Evolutionary conservation across 208 protist species (phyloP).

Genomic region (Angomonas deanei): DNA sequence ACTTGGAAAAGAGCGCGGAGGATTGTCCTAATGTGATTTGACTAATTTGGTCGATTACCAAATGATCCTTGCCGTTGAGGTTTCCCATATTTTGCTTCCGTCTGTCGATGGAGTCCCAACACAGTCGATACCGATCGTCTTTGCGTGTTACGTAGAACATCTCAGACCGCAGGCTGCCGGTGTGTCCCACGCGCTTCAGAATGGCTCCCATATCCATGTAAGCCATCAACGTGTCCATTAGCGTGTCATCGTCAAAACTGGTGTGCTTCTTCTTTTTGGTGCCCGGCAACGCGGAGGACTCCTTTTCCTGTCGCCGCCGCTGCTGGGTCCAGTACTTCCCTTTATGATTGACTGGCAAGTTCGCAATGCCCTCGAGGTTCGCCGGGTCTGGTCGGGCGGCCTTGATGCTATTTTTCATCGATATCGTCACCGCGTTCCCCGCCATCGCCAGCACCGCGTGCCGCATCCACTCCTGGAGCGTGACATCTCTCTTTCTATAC

Average conservation of each 20-base stretch:
- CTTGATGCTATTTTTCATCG: conserved; percentile 9
- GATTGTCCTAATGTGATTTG: conserved; percentile 51
- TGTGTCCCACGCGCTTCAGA: conserved; percentile 31
- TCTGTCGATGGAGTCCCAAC: conserved; percentile 32
- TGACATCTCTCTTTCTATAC: background rate
- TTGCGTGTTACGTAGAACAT: conserved; percentile 47
- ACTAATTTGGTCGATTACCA: conserved; percentile 38
- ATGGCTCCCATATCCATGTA: conserved; percentile 70
- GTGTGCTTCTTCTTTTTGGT: conserved; percentile 8
- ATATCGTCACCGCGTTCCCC: conserved; percentile 45
- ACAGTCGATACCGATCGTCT: conserved; percentile 25
- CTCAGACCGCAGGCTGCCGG: conserved; percentile 32
- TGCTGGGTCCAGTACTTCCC: conserved; percentile 32
- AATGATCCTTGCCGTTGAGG: conserved; percentile 18
- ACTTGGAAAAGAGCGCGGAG: conserved; percentile 21
- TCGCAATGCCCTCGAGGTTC: conserved; percentile 1
- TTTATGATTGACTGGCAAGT: conserved; percentile 7
- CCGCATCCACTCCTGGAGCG: conserved; percentile 34
- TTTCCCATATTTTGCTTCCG: conserved; percentile 6
- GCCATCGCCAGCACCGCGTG: conserved; percentile 41
- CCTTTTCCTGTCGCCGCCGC: background rate
- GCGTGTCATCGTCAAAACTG: conserved; percentile 41
- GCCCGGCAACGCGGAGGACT: background rate
- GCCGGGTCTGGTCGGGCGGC: conserved; percentile 9
- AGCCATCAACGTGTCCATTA: conserved; percentile 40